phyloP scores from a whole-genome alignment of 108 stramenopile genomes.

The Parietichytrium sp. region DNA sequence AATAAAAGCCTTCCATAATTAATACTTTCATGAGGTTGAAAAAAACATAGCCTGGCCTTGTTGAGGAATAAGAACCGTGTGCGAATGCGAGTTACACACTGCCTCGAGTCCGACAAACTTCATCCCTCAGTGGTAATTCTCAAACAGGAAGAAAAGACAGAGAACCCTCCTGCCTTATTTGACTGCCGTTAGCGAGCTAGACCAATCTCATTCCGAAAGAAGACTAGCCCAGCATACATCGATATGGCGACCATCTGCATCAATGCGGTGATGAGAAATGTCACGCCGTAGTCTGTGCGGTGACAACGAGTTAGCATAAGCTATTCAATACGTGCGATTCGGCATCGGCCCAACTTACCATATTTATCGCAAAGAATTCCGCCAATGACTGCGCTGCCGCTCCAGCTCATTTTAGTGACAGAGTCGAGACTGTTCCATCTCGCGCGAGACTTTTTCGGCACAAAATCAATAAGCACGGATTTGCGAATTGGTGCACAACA shows the following conservation, averaged over 20 bases:
- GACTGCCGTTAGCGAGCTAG: too few relatives aligned
- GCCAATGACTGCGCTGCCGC: conserved; percentile 30
- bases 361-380: conserved; percentile 21
- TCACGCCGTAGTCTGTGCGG: neutral
- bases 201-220: too few relatives aligned
- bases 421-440: conserved; percentile 33
- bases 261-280: neutral
- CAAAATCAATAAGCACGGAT: conserved; percentile 16
- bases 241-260: neutral
- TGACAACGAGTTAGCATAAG: neutral
- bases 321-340: neutral
- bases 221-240: neutral
- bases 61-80: too few relatives aligned
- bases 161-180: too few relatives aligned
- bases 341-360: neutral
- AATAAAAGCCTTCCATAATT: too few relatives aligned
- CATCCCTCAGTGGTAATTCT: too few relatives aligned
- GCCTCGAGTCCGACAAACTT: too few relatives aligned
- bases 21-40: too few relatives aligned
- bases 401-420: conserved; percentile 14
- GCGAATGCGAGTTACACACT: too few relatives aligned
- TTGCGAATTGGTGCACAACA: conserved; percentile 36
- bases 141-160: too few relatives aligned
- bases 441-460: neutral
- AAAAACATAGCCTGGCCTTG: too few relatives aligned